phyloP scores from a whole-genome alignment of 257 asterid genomes.

The Solanum chaucha region DNA sequence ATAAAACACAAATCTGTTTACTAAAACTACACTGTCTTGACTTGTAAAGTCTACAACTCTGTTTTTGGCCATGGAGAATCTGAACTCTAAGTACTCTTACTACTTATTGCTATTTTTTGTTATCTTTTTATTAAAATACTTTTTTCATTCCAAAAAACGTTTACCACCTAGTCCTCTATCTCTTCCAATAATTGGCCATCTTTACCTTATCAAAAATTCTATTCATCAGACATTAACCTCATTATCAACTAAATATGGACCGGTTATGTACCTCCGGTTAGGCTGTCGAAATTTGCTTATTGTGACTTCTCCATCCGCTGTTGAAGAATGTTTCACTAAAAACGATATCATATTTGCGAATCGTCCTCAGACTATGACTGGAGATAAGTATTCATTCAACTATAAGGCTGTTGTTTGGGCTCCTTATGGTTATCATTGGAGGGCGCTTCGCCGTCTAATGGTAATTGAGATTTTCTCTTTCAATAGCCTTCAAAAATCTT shows the following conservation, averaged over 20 bases:
- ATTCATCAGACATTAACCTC: slow-evolving; percentile 21
- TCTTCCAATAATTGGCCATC: slow-evolving; percentile 38
- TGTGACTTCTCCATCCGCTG: slow-evolving; percentile 39
- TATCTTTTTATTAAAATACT: background rate
- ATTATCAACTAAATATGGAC: slow-evolving; percentile 24
- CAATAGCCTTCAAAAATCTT: slow-evolving; percentile 23
- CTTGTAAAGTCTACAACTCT: background rate
- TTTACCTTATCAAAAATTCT: slow-evolving; percentile 22
- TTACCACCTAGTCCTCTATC: slow-evolving; percentile 37
- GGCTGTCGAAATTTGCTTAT: slow-evolving; percentile 28
- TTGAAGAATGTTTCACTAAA: slow-evolving; percentile 48
- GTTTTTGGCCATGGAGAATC: too few species aligned
- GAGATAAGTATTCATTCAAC: slow-evolving; percentile 26
- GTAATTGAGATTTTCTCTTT: slow-evolving; percentile 31
- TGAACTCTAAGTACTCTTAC: too few species aligned
- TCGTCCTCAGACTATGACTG: slow-evolving; percentile 30
- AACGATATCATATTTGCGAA: slow-evolving; percentile 41
- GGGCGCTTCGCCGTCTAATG: slow-evolving; percentile 23
- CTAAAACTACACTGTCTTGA: background rate
- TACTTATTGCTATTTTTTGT: background rate
- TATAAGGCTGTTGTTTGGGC: slow-evolving; percentile 8
- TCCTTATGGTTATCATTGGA: slow-evolving; percentile 38
- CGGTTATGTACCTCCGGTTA: slow-evolving; percentile 25
- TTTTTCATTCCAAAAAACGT: background rate
- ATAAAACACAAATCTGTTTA: background rate